Evolutionary conservation across 345 rosid species (phyloP), one percentile per base, ranked within the genome.

Genomic region (Melaleuca alternifolia): DNA sequence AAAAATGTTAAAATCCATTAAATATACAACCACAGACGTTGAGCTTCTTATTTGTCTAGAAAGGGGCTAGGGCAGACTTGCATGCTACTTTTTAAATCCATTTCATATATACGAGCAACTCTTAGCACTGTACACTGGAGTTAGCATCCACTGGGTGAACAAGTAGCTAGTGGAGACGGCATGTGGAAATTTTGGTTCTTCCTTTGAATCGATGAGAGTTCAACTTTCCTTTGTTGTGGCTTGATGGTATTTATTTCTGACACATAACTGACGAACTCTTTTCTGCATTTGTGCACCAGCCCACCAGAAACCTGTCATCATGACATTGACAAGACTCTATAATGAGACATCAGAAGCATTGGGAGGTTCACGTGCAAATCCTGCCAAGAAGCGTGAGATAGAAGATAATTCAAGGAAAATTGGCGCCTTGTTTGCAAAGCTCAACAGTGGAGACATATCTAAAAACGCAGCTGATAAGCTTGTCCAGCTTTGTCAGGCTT

Each of bases 281-380:
- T 30, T 37, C 14, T 30, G 61, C 71, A 21, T 53, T 30, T 51
- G 84, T 92, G 83, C 87, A 91, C 33, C 95, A 98, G 99, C 93
- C 79, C 94, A 92, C 87, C 96, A 94, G 89, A 95, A 89, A 89
- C 92, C 95, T 86, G 95, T 96, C 85, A 90, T 95, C 85, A 86
- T 91, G 83, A 95, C 99, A 50, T 88, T 98, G 93, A 93, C 96
- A 28, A 94, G 98, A 92, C 96, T 98, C n/a, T 98, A 92, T 89
- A 93, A 92, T 20, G 99, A 98, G 98, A 96, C 99, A 87, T 93
- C 98, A 51, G 98, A 96, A 88, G 98, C 98, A 83, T 86, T 94
- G 89, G 99, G 99, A 86, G 99, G 98, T 37, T 75, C 96, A 61
- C 98, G 97, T 88, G 99, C 98, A 88, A 95, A 94, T 90, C 94